Base-by-base conservation (phyloP, 2,329 filamentous ascomycete genomes). In the Ceratocystis lukuohia region DNA sequence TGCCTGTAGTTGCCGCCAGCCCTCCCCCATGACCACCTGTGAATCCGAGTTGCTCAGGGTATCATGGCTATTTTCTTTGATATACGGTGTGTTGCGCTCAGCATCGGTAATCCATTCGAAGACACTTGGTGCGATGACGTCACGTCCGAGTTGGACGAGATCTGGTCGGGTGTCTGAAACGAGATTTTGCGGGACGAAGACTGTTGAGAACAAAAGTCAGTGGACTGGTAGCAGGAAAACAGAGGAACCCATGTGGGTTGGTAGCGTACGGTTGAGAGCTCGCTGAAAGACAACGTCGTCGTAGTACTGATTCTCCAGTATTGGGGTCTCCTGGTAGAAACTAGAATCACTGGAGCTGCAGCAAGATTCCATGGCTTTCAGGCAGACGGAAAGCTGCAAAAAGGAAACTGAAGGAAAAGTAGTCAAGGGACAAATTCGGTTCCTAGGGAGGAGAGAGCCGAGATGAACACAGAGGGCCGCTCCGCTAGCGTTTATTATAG, bases 1-100 rank as follows among this genome's bases (percentile, higher is more conserved):
- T 1, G 79, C 77, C 69, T 86, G 84, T 1, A 88, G 76, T 50
- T 79, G 76, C 48, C 80, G 78, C 88, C 88, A 91, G 33, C 88
- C 87, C 69, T 86, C 80, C 0, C 81, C 80, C 0, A 86, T 86
- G 45, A 88, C 78, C 1, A 90, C 75, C 44, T 84, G 80, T 61
- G 82, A 81, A 5, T 76, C 80, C 62, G 81, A 81, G 63, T 78
- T 77, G 0, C 87, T 86, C 72, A 88, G 88, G 0, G 82, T 81
- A 71, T 86, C 82, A 10, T 83, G 78, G 1, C 83, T 80, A 53
- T 79, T 79, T 2, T 80, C 80, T 61, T 76, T 77, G 6, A 89
- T 74, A 41, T 84, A 83, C 0, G 86, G 86, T 57, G 82, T 80
- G 69, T 88, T 85, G 53, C 76, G 79, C 73, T 90, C 87, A 0